phyloP scores from a whole-genome alignment of 805 yeast genomes.

The Yarrowia keelungensis region DNA sequence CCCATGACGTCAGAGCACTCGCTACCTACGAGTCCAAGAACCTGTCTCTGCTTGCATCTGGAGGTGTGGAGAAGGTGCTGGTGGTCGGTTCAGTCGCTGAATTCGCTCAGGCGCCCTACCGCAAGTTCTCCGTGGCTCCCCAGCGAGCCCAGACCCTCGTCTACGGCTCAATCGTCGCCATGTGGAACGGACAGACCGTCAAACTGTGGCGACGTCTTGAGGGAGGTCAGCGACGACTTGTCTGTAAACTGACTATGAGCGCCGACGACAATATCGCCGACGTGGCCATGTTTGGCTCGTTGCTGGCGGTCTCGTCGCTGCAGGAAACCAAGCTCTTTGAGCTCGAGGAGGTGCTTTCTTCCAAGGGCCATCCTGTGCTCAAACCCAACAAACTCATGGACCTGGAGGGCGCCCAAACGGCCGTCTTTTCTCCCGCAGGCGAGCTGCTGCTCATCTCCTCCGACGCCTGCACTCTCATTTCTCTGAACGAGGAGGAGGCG shows the following conservation, averaged over 20 bases:
- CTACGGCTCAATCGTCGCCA: conserved; percentile 59
- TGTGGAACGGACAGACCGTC: conserved; percentile 84
- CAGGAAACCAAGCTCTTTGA: conserved; percentile 72
- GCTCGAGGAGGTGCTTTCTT: conserved; percentile 53
- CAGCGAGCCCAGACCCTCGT: conserved; percentile 65
- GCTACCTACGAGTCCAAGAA: conserved; percentile 71
- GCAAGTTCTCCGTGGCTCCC: conserved; percentile 67
- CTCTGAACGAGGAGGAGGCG: conserved; percentile 41
- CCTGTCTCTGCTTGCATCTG: conserved; percentile 62
- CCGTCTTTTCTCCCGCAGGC: conserved; percentile 25
- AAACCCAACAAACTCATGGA: conserved; percentile 48
- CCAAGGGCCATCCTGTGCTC: conserved; percentile 44
- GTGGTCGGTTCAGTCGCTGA: conserved; percentile 66
- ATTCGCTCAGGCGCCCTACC: conserved; percentile 73
- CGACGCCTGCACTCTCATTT: conserved; percentile 40
- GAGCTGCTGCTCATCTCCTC: conserved; percentile 6
- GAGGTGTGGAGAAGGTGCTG: conserved; percentile 55
- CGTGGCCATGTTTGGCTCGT: conserved; percentile 67
- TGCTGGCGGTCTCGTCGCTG: conserved; percentile 74
- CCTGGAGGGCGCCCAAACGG: conserved; percentile 14
- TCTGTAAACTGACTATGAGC: conserved; percentile 67
- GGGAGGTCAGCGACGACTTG: conserved; percentile 53
- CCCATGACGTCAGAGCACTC: conserved; percentile 83
- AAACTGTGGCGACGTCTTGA: conserved; percentile 69
- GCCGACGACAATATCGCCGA: conserved; percentile 83